These are phyloP conservation scores for Colletotrichum magnum DNA, from an alignment of 2,329 filamentous ascomycete genomes.

Conservation along the genomic window DNA sequence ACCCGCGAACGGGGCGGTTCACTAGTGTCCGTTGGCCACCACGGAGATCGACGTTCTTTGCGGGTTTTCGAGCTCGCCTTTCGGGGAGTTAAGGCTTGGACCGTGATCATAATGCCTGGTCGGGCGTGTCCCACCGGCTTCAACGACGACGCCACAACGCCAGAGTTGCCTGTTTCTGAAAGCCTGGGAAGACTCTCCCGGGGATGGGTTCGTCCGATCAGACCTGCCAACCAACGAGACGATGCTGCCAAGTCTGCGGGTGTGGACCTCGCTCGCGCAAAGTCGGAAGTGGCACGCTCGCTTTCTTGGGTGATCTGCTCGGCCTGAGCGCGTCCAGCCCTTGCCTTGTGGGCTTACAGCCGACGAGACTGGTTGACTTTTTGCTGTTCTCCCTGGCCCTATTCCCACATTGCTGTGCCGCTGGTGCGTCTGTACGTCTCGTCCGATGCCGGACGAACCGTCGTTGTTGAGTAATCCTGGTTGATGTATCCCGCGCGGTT, in stretches of 20 bases:
- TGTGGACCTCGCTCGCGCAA: conserved; percentile 25
- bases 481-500: conserved; percentile 6
- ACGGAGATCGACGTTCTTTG: too few relatives aligned
- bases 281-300: conserved; percentile 18
- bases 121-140: not conserved
- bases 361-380: not conserved
- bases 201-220: not conserved
- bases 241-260: conserved; percentile 14
- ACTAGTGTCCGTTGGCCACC: too few relatives aligned
- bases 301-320: not conserved
- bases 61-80: too few relatives aligned
- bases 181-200: not conserved
- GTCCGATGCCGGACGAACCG: conserved; percentile 16
- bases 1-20: not conserved
- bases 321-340: conserved; percentile 4
- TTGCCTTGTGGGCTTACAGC: not conserved
- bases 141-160: too few relatives aligned
- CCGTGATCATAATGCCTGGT: too few relatives aligned
- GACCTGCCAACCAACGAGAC: conserved; percentile 4
- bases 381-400: not conserved
- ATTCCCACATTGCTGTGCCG: not conserved
- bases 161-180: conserved; percentile 4
- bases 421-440: conserved; percentile 3
- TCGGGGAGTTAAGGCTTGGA: too few relatives aligned
- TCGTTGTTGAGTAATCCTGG: not conserved